phyloP scores from a whole-genome alignment of 2,329 filamentous ascomycete genomes.

The Rhytidhysteron rufulum region DNA sequence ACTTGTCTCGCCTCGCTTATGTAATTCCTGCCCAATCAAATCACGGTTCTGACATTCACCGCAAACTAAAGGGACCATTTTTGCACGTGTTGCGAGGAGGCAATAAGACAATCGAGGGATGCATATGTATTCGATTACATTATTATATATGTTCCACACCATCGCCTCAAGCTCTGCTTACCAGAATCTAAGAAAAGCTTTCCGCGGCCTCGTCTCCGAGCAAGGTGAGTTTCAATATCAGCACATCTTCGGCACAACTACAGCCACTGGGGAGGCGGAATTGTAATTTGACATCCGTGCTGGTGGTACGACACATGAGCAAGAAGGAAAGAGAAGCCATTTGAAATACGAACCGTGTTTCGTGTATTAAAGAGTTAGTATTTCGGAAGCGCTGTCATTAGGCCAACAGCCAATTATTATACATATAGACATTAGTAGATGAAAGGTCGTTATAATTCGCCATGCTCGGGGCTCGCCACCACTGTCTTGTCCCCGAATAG shows the following conservation, averaged over 20 bases:
- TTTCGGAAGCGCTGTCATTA: background rate
- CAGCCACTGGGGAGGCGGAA: constrained; percentile 73
- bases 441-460: constrained; percentile 25
- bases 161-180: constrained; percentile 19
- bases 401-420: background rate
- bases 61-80: no score
- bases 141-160: constrained; percentile 18
- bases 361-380: background rate
- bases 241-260: constrained; percentile 99
- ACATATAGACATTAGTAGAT: background rate
- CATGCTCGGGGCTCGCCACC: constrained; percentile 26
- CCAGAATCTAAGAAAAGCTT: constrained; percentile 8
- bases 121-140: no score
- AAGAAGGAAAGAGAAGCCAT: background rate
- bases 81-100: no score
- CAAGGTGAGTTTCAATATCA: constrained; percentile 44
- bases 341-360: background rate
- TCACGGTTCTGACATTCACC: no score
- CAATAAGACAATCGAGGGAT: no score
- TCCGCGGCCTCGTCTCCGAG: constrained; percentile 30
- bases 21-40: no score
- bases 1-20: background rate
- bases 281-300: constrained; percentile 99
- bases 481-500: constrained; percentile 18
- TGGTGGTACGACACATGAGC: constrained; percentile 33